Base-by-base conservation (phyloP, 352 stramenopile species). In the Aphanomyces invadans region DNA sequence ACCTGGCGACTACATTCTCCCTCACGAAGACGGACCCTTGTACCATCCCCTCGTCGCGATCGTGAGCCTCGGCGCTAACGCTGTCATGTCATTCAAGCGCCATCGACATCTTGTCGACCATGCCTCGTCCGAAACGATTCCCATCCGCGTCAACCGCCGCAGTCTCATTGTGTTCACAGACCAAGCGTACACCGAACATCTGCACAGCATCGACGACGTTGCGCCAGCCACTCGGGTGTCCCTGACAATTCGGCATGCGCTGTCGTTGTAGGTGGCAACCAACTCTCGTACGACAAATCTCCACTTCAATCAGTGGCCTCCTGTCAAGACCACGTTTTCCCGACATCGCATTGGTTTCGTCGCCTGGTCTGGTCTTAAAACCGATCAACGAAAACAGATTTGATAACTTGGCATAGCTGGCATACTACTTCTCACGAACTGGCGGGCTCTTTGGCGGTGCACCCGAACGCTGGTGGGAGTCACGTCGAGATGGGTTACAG, bases 41-140 rank as follows among this genome's bases (percentile, higher is more conserved):
- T 89, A 91, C 73, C 80, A 77, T 45, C 79, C 82, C 36, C 57
- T 91, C 28, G 82, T 89, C 9, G 75, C 79, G 23, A 89, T 89
- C 69, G 61, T 87, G 56, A 91, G 77, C 67, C 77, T 78, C 7
- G 80, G 79, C 9, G 77, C 79, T 42, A 71, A 80, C 25, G 80
- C 75, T 19, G 65, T 69, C 5, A 76, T 91, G 62, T 83, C 73
- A 15, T 91, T 88, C 56, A 61, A 78, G 49, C 80, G 67, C 21
- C 82, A 88, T 74, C 80, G 77, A 44, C 73, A 73, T 26, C 66
- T 33, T 25, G 44, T 2, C 46, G 60, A 2, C 25, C 4, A 64
- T n/a, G 49, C 51, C 42, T 70, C 73, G 64, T 74, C 77, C 9
- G 69, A 71, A 60, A 82, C 86, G 32, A 68, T n/a, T n/a, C n/a